phyloP scores from a whole-genome alignment of 78 protist species.

The Dictyostelium capitatum region DNA sequence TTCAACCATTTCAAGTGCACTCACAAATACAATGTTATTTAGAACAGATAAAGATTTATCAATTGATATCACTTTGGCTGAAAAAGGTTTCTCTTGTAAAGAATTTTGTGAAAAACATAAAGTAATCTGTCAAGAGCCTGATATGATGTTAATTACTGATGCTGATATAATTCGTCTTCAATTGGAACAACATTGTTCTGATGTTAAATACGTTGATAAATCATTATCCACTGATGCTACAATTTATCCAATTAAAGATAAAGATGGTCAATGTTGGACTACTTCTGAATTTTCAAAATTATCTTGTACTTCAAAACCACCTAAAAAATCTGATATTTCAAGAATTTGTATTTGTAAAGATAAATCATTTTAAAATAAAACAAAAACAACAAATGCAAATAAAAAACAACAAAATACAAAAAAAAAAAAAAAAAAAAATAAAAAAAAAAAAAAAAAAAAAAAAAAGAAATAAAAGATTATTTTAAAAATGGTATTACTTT shows the following conservation, averaged over 20 bases:
- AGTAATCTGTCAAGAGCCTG: conserved; percentile 24
- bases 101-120: conserved; percentile 8
- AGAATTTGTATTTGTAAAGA: conserved; percentile 35
- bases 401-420: neutral
- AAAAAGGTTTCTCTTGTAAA: neutral
- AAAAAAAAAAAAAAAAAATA: neutral
- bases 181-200: conserved; percentile 18
- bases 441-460: neutral
- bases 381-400: too few relatives aligned
- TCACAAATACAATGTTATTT: neutral
- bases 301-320: conserved; percentile 7
- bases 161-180: neutral
- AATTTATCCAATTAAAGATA: neutral
- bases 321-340: neutral
- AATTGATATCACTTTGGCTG: neutral
- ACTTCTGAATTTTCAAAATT: conserved; percentile 8
- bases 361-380: neutral
- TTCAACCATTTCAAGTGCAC: neutral
- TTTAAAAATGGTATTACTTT: too few relatives aligned
- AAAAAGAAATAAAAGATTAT: too few relatives aligned
- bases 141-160: conserved; percentile 29
- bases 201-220: neutral
- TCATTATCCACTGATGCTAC: too few relatives aligned
- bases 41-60: conserved; percentile 16
- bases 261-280: conserved; percentile 29